Conservation (phyloP, 805 yeast species). For the Candida wancherniae region DNA sequence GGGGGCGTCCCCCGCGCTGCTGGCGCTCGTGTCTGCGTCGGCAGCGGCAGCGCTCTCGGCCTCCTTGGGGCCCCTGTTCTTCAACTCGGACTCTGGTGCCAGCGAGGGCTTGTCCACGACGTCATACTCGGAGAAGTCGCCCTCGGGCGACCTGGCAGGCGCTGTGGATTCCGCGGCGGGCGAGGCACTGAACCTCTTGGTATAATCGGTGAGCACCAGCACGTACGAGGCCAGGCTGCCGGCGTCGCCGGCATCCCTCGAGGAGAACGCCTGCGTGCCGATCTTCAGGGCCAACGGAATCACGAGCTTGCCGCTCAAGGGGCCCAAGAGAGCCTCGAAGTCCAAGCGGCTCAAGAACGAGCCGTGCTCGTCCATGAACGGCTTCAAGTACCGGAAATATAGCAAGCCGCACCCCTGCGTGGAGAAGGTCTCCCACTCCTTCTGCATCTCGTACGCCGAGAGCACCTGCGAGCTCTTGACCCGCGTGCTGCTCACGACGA, state of each 20-base stretch:
- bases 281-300: slow-evolving; percentile 5
- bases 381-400: slow-evolving; percentile 24
- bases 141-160: slow-evolving; percentile 1
- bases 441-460: slow-evolving; percentile 14
- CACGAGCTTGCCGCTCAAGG: slow-evolving; percentile 6
- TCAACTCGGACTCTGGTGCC: slow-evolving; percentile 1
- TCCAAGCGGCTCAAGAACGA: slow-evolving; percentile 8
- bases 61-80: slow-evolving; percentile 1
- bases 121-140: slow-evolving; percentile 37
- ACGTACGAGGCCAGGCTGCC: neutral
- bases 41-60: neutral
- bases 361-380: slow-evolving; percentile 24
- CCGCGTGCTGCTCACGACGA: slow-evolving; percentile 44
- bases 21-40: neutral
- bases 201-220: slow-evolving; percentile 2
- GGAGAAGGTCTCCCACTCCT: slow-evolving; percentile 27
- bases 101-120: slow-evolving; percentile 25
- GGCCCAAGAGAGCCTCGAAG: slow-evolving; percentile 7
- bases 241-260: neutral
- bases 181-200: slow-evolving; percentile 2
- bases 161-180: neutral
- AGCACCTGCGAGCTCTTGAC: slow-evolving; percentile 8
- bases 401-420: slow-evolving; percentile 30
- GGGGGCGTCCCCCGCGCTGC: too few relatives aligned
- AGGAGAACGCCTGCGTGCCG: slow-evolving; percentile 3